Base-by-base conservation (phyloP, 805 yeast genomes). In the Suhomyces kilbournensis region DNA sequence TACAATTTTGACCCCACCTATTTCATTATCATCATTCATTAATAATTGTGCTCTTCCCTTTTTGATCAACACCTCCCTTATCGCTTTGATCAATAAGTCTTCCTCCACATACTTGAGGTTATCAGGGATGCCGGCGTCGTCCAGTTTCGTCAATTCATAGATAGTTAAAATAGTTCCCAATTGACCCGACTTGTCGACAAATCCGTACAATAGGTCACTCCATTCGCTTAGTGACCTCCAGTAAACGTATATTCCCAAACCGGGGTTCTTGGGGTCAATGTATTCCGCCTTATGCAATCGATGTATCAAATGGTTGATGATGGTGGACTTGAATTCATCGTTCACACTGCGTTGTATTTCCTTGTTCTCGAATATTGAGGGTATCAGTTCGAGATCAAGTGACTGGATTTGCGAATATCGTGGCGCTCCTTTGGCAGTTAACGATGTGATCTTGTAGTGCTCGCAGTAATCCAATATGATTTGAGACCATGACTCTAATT, bases 1-100 rank as follows among this genome's bases (percentile, higher is more conserved):
- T 28, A 81, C 80, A 25, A 84, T 78, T 69, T 93, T 93, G 4
- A 92, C 88, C 20, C 96, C 98, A 2, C 86, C 86, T 20, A 87
- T 80, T 48, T 75, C 78, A 10, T 84, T 85, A 38, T 78, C 82
- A 40, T 85, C 86, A 46, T 82, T 87, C 67, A 83, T 84, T 67
- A 92, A 68, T 19, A 88, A 64, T 47, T 84, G 89, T 1, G 94
- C 96, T 59, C 86, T 80, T 3, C 88, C 88, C 55, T 84, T 79
- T 52, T 82, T 82, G 9, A 81, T 84, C 56, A 93, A 68, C 0
- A 78, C 74, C 25, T 79, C 81, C 52, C 62, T 66, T 15, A 90
- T 63, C 2, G 86, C 82, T 54, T 72, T 70, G 9, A 76, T 71
- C 52, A 92, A 67, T 12, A 90, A 62, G 12, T 65, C 62, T 35